phyloP scores from a whole-genome alignment of 768 basidiomycete species.

The Calvatia gigantea region DNA sequence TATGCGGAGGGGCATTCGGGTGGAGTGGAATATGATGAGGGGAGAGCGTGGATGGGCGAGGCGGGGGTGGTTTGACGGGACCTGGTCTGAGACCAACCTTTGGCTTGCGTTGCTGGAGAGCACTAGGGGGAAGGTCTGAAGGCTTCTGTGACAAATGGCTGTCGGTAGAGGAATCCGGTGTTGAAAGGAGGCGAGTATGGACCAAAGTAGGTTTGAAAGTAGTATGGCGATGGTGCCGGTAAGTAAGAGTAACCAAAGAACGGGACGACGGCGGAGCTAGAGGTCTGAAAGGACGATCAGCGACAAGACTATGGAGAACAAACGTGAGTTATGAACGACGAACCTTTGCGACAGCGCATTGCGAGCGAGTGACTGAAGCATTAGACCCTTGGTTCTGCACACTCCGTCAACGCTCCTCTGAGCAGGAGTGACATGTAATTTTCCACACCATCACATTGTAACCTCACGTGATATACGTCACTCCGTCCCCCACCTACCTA shows the following conservation, averaged over 20 bases:
- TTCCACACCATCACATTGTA: not conserved
- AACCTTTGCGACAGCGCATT: conserved; percentile 16
- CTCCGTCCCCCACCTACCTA: not conserved
- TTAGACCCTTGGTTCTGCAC: not conserved
- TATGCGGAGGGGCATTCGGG: conserved; percentile 17
- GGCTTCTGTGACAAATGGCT: conserved; percentile 4
- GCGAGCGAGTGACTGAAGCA: conserved; percentile 18
- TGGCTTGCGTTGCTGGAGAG: conserved; percentile 35
- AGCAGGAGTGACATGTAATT: not conserved
- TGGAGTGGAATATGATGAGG: conserved; percentile 19
- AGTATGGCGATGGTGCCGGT: not conserved
- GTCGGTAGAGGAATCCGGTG: conserved; percentile 12
- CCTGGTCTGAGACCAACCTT: conserved; percentile 63
- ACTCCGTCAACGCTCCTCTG: not conserved
- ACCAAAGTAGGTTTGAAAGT: not conserved
- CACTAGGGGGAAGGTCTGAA: conserved; percentile 16
- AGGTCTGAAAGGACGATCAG: not conserved
- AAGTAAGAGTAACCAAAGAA: not conserved
- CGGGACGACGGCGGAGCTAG: not conserved
- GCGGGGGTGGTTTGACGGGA: conserved; percentile 41
- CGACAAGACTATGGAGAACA: not conserved
- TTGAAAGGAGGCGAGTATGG: conserved; percentile 12
- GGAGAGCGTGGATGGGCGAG: conserved; percentile 20
- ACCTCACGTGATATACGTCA: not conserved
- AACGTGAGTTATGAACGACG: not conserved